Percentiles rank a stretch among this genome's conserved stretches.
These are phyloP conservation scores for Wallemia hederae DNA, from an alignment of 1,284 basidiomycete species.

Conservation along the genomic window DNA sequence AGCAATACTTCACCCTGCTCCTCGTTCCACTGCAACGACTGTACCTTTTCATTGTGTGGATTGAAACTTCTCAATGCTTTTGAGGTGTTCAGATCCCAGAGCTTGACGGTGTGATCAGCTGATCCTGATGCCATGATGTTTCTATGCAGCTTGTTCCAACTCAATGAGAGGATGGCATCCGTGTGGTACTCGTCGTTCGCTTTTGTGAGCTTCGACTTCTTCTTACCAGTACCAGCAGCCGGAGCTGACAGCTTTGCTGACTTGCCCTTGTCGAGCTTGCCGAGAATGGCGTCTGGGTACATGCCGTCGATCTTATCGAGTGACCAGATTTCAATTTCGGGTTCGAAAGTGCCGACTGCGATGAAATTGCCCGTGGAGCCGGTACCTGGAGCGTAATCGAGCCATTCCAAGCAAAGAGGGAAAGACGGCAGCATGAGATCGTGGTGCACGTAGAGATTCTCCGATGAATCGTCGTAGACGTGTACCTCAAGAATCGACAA, in stretches of 20 bases:
- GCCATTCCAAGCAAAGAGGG: slow-evolving; percentile 96
- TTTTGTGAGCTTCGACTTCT: slow-evolving; percentile 44
- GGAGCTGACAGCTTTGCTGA: slow-evolving; percentile 47
- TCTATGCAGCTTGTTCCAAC: slow-evolving; percentile 69
- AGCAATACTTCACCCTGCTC: slow-evolving; percentile 60
- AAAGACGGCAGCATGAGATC: slow-evolving; percentile 93
- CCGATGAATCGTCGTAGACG: slow-evolving; percentile 69
- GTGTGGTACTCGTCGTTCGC: slow-evolving; percentile 51
- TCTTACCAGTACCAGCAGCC: slow-evolving; percentile 59
- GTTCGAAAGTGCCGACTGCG: slow-evolving; percentile 87
- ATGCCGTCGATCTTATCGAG: slow-evolving; percentile 77
- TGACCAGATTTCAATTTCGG: slow-evolving; percentile 96
- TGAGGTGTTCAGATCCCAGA: slow-evolving; percentile 61
- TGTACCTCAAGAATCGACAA: slow-evolving; percentile 86
- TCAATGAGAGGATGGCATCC: slow-evolving; percentile 67
- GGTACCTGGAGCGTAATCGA: slow-evolving; percentile 52
- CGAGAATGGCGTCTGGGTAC: slow-evolving; percentile 76
- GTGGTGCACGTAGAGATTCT: slow-evolving; percentile 88
- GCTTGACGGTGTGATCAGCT: slow-evolving; percentile 81
- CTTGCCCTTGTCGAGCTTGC: slow-evolving; percentile 37
- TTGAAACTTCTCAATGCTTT: slow-evolving; percentile 51
- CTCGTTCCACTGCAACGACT: slow-evolving; percentile 83
- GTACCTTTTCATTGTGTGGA: slow-evolving; percentile 87
- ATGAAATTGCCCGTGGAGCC: slow-evolving; percentile 48
- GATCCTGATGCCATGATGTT: slow-evolving; percentile 75